A percentile compares a stretch with the other conserved stretches of the same genome.
Conservation (phyloP, 2,329 filamentous ascomycete genomes). For the Chlorencoelia australis region DNA sequence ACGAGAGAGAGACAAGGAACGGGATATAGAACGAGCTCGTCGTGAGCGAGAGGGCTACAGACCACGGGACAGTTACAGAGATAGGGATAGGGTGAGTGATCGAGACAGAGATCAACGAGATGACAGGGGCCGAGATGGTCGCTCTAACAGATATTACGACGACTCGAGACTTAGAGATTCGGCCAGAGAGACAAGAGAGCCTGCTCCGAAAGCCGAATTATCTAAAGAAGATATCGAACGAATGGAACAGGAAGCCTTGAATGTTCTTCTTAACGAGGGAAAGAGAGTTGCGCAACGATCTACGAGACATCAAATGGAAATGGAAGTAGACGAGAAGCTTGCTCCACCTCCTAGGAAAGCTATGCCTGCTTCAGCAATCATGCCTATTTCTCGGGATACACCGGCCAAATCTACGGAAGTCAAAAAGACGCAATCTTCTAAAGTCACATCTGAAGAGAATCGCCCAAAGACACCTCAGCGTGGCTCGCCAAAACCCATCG, state of each 20-base stretch:
- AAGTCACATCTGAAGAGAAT: conserved; percentile 12
- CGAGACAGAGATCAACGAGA: conserved; percentile 21
- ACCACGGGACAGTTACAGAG: conserved; percentile 23
- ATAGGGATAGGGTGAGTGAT: conserved; percentile 15
- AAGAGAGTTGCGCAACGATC: conserved; percentile 22
- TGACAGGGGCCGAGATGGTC: conserved; percentile 17
- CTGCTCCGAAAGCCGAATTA: conserved; percentile 17
- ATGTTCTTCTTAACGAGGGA: conserved; percentile 27
- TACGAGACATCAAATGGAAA: conserved; percentile 25
- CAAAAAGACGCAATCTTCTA: conserved; percentile 16
- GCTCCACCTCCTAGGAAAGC: conserved; percentile 27
- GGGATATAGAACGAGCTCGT: conserved; percentile 13
- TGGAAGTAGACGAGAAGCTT: conserved; percentile 26
- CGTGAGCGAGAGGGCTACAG: conserved; percentile 22
- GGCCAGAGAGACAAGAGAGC: conserved; percentile 7
- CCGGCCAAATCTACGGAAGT: conserved; percentile 18
- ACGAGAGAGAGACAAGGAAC: conserved; percentile 26
- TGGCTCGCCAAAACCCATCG: conserved; percentile 4
- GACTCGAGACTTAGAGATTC: conserved; percentile 14
- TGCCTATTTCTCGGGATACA: conserved; percentile 24
- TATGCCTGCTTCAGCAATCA: conserved; percentile 26
- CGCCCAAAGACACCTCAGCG: conserved; percentile 16
- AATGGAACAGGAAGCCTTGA: conserved; percentile 27
- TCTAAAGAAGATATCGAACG: conserved; percentile 26
- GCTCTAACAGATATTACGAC: conserved; percentile 17